phyloP scores from a whole-genome alignment of 257 asterid genomes.

The Avicennia marina region DNA sequence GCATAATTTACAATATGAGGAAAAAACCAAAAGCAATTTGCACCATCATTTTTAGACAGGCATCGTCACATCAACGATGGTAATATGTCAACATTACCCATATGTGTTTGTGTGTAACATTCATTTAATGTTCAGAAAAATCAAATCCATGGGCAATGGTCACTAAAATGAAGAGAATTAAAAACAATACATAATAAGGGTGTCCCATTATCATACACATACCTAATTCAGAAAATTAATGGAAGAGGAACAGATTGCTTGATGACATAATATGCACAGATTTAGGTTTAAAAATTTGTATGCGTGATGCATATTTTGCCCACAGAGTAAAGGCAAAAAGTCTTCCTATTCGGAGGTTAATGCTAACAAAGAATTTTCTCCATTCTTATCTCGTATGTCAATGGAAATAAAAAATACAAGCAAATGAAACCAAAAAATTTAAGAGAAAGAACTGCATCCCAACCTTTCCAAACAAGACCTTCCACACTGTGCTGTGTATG shows the following conservation, averaged over 20 bases:
- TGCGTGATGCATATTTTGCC: background rate
- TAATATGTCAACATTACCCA: background rate
- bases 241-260: background rate
- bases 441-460: background rate
- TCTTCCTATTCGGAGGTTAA: background rate
- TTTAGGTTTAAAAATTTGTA: background rate
- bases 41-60: too few relatives aligned
- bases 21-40: too few relatives aligned
- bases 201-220: background rate
- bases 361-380: background rate
- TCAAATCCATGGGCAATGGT: background rate
- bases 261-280: background rate
- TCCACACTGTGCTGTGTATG: conserved; percentile 93
- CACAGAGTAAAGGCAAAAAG: background rate
- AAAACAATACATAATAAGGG: background rate
- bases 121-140: background rate
- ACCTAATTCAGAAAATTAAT: background rate
- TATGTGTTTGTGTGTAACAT: background rate
- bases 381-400: background rate
- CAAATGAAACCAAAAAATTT: background rate
- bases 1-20: too few relatives aligned
- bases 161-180: background rate
- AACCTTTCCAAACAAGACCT: conserved; percentile 89
- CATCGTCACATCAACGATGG: too few relatives aligned
- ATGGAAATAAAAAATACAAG: background rate